Base-by-base conservation (phyloP, 371 early-diverging fungal genomes). In the Syncephalastrum monosporum region DNA sequence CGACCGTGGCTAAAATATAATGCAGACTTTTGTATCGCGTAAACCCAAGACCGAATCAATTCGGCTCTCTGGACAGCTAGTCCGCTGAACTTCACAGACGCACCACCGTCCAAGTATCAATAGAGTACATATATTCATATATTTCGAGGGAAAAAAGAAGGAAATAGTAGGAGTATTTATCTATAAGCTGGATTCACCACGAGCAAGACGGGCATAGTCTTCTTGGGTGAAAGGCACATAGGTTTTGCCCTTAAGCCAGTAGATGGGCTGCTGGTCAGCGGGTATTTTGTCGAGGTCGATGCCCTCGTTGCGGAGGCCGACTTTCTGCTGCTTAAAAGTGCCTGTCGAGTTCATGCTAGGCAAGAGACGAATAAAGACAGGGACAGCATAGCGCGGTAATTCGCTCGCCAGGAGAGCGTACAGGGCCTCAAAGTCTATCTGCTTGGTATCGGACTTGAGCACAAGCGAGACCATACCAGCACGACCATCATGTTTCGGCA, bases 321-420 rank as follows among this genome's bases (percentile, higher is more conserved):
- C 71, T 58, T 82, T 84, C 55, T 73, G 75, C 19, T 79, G 79
- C 54, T 84, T 84, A 56, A 81, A 80, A 0, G 83, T 82, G 16
- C 70, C 79, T 5, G 82, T 83, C 25, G 72, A 59, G 41, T 75
- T 77, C 68, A 82, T 70, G 53, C 55, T 52, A 27, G 69, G 69
- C 7, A 75, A 64, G 50, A 77, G 57, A 7, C 87, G 75, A 21
- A 87, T 64, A 53, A 82, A 88, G 21, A 85, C 53, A 1, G 87
- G 88, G 1, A 82, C 65, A 14, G 87, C 83, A 57, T 87, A 88
- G 33, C 64, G 66, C 5, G 88, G 88, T 42, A 88, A 51, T 16
- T 71, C 63, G 42, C 58, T 59, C 8, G 61, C 41, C 27, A 81
- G 59, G 50, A 65, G 67, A 5, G 49, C 47, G n/a, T 68, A 66